Conservation (phyloP, 2,329 filamentous ascomycete genomes). For the Nannizzia gypsea region DNA sequence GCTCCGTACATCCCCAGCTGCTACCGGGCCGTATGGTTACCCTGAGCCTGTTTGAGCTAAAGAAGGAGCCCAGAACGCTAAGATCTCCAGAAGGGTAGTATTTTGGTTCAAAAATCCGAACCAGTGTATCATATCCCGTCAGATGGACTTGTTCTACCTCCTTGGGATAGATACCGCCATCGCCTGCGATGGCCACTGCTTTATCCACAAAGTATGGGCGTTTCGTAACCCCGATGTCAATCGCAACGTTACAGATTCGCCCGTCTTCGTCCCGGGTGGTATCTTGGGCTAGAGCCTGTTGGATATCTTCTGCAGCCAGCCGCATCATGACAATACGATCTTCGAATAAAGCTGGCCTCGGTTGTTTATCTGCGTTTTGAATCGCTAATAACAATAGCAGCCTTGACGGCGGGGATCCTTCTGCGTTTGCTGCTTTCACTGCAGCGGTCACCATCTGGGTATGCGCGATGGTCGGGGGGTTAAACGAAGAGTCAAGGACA, state of each 20-base stretch:
- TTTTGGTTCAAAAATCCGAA: conserved; percentile 38
- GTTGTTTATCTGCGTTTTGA: conserved; percentile 53
- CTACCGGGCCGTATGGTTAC: conserved; percentile 34
- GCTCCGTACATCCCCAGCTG: conserved; percentile 29
- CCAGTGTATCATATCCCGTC: conserved; percentile 39
- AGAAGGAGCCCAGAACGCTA: conserved; percentile 30
- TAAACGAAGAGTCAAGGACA: conserved; percentile 56
- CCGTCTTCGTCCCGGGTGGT: not conserved
- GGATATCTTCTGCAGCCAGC: conserved; percentile 34
- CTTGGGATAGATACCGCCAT: conserved; percentile 23
- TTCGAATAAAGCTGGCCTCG: conserved; percentile 38
- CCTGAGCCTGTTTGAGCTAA: conserved; percentile 33
- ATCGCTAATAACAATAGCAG: conserved; percentile 50
- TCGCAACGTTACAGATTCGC: conserved; percentile 10
- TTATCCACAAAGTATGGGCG: conserved; percentile 40
- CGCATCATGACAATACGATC: conserved; percentile 40
- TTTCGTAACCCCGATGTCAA: conserved; percentile 40
- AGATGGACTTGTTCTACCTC: conserved; percentile 36
- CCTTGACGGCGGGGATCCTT: conserved; percentile 24
- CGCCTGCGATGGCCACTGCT: conserved; percentile 30
- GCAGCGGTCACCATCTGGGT: conserved; percentile 44
- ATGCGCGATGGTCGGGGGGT: conserved; percentile 51
- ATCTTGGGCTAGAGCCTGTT: conserved; percentile 7
- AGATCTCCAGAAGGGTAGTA: conserved; percentile 38
- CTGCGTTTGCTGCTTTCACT: conserved; percentile 27